Conservation (phyloP, 805 yeast genomes). For the Kazachstania kunashirensis region DNA sequence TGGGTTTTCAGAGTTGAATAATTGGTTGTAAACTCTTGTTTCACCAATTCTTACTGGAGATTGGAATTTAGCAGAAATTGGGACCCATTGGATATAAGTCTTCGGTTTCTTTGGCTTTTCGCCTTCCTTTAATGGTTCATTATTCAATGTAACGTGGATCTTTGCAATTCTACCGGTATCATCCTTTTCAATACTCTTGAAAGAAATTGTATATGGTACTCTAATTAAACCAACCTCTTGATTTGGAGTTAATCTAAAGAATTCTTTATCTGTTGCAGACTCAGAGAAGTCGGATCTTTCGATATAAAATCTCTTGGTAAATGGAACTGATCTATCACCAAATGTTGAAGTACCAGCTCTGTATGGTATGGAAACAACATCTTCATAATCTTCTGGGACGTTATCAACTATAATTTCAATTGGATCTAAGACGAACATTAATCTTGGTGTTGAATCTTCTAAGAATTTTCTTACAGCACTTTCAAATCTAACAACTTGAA, state of each 20-base stretch:
- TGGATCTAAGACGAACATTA: slow-evolving; percentile 89
- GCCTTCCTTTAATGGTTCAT: slow-evolving; percentile 25
- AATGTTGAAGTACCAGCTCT: slow-evolving; percentile 76
- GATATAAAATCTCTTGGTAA: slow-evolving; percentile 69
- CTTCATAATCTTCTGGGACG: slow-evolving; percentile 63
- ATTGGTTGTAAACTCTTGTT: slow-evolving; percentile 77
- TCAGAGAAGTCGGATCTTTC: slow-evolving; percentile 84
- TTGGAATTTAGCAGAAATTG: slow-evolving; percentile 48
- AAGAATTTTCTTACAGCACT: slow-evolving; percentile 77
- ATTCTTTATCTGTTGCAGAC: slow-evolving; percentile 48
- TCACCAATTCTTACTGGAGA: slow-evolving; percentile 63
- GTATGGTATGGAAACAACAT: slow-evolving; percentile 68
- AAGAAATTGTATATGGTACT: slow-evolving; percentile 76
- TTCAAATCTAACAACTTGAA: slow-evolving; percentile 85
- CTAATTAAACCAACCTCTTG: slow-evolving; percentile 92
- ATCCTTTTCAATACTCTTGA: slow-evolving; percentile 52
- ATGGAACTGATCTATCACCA: slow-evolving; percentile 67
- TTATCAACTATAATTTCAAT: slow-evolving; percentile 75
- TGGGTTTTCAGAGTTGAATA: slow-evolving; percentile 89
- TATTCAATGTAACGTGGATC: slow-evolving; percentile 74
- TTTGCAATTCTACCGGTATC: slow-evolving; percentile 51
- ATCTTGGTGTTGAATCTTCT: slow-evolving; percentile 86
- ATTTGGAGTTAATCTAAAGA: slow-evolving; percentile 86
- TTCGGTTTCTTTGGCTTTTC: slow-evolving; percentile 66
- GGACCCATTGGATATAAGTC: slow-evolving; percentile 96